Conservation (phyloP, 2,329 filamentous ascomycete species). For the Mycocentrospora acerina region DNA sequence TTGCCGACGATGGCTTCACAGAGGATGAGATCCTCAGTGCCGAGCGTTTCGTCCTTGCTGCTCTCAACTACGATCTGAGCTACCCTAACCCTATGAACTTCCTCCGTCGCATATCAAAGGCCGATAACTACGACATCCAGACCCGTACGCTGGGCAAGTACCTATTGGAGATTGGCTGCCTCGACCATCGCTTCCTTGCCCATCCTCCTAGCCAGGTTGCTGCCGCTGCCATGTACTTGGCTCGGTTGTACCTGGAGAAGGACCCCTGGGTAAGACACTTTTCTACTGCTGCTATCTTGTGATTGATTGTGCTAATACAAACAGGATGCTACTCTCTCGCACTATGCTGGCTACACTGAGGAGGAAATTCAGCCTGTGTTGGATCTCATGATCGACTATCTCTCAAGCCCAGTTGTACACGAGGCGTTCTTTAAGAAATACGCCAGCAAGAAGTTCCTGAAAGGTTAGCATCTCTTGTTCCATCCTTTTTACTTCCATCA, state of each 20-base stretch:
- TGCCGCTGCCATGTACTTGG: conserved; percentile 91
- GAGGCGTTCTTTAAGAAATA: conserved; percentile 99
- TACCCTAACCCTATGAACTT: conserved; percentile 99
- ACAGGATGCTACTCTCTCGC: conserved; percentile 78
- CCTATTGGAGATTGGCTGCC: conserved; percentile 91
- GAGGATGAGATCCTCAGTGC: conserved; percentile 94
- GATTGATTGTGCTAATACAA: conserved; percentile 10
- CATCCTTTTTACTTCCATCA: not conserved
- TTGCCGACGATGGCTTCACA: conserved; percentile 94
- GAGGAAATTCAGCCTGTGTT: conserved; percentile 92
- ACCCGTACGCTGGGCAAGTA: conserved; percentile 97
- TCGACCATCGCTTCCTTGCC: conserved; percentile 91
- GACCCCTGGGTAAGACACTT: conserved; percentile 76
- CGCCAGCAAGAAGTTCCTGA: conserved; percentile 98
- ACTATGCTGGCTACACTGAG: conserved; percentile 92
- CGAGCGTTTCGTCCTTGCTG: conserved; percentile 90
- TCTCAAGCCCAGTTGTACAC: conserved; percentile 84
- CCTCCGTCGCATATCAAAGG: conserved; percentile 96
- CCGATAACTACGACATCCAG: conserved; percentile 98
- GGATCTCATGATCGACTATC: conserved; percentile 93
- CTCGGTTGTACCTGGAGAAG: conserved; percentile 84
- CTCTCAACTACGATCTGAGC: conserved; percentile 94
- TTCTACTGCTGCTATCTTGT: too few species aligned
- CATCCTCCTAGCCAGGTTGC: conserved; percentile 88
- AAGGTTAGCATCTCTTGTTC: conserved; percentile 65